Evolutionary conservation across 139 green algal species (phyloP).

Genomic region (Zygnema cylindricum): DNA sequence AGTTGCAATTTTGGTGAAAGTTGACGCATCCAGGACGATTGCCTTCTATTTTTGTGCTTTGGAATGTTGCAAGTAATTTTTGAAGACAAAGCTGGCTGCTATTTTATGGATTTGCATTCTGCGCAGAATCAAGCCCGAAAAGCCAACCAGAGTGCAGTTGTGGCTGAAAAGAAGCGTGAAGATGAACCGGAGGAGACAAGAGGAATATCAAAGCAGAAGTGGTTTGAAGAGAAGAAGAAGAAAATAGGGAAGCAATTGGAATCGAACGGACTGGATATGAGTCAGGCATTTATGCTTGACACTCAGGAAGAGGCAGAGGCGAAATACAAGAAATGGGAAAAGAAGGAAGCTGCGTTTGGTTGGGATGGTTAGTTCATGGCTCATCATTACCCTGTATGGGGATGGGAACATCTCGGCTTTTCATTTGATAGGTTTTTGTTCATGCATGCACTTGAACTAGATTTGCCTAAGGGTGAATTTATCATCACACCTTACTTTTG

Average conservation of each 20-base stretch:
- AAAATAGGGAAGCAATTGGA: constrained; percentile 70
- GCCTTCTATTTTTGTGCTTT: neutral
- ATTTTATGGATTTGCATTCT: neutral
- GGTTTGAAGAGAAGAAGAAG: constrained; percentile 63
- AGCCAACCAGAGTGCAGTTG: constrained; percentile 86
- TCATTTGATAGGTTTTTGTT: too few relatives aligned
- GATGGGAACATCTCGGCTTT: too few relatives aligned
- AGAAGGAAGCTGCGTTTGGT: constrained; percentile 72
- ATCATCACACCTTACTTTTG: too few relatives aligned
- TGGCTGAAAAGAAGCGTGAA: constrained; percentile 81
- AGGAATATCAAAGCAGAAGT: constrained; percentile 54
- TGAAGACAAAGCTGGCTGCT: neutral
- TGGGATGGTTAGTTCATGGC: constrained; percentile 65
- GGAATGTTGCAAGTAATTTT: neutral
- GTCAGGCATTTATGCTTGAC: constrained; percentile 80
- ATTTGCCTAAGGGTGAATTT: too few relatives aligned
- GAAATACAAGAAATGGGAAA: constrained; percentile 81
- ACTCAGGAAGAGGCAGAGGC: constrained; percentile 78
- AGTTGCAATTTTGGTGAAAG: too few relatives aligned
- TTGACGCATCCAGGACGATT: too few relatives aligned
- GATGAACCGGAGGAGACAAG: constrained; percentile 33
- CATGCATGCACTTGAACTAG: too few relatives aligned
- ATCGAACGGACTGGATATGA: constrained; percentile 72
- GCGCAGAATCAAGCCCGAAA: constrained; percentile 76
- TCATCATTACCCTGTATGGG: too few relatives aligned